Evolutionary conservation across 768 basidiomycete species (phyloP), one percentile per base, ranked within the genome.

Genomic region (Cyclocybe aegerita): DNA sequence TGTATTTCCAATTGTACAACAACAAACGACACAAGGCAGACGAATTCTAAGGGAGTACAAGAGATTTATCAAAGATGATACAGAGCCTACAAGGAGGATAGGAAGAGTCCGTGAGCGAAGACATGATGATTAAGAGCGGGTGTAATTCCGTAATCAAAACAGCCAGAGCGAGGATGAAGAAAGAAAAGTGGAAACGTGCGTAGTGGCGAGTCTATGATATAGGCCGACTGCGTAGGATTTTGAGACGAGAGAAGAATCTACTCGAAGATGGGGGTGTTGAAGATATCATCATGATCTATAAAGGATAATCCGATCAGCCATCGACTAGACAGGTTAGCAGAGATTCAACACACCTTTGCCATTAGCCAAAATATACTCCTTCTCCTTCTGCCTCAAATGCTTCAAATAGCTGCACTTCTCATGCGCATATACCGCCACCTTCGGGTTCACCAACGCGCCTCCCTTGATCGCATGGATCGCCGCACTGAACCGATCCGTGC

Each of bases 401-500:
- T 77, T 75, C 56, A 90, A 70, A 52, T 69, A 69, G 49, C 78
- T 81, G 48, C 80, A 78, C 43, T 74, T 65, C 58, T 78, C 73
- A 52, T 90, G 86, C 8, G 84, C 78, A 53, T 71, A 73, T 9
- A 80, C 74, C 6, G 83, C 77, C 2, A 88, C 77, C 39, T 70
- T 72, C 14, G 74, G 59, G 57, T 88, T 88, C 47, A 67, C 61
- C 31, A 57, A 54, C 6, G 83, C 78, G 8, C 76, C 84, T 32
- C 78, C 78, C 10, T 77, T 75, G 33, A 89, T 72, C 7, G 86
- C 87, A 9, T 73, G 74, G 4, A 77, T 68, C 31, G 86, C 87
- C 35, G 88, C 76, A 47, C 85, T 71, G 63, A 81, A 89, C 34
- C 87, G 76, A 30, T 85, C 86, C 0, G 84, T 85, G 45, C 72